Evolutionary conservation across 1,284 basidiomycete genomes (phyloP).

Genomic region (Mycena sp.): DNA sequence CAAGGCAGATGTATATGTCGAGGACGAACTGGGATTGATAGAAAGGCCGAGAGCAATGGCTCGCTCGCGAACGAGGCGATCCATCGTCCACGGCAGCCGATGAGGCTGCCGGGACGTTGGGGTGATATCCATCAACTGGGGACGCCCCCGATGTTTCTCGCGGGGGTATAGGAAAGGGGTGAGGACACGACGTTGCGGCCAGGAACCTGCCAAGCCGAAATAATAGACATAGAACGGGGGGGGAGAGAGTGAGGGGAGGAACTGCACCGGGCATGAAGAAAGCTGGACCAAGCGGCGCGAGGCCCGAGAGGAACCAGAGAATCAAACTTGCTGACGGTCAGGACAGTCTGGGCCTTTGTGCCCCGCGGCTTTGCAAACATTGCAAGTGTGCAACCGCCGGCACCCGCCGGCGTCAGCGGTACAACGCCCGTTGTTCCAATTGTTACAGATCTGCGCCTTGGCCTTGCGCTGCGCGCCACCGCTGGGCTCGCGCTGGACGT

Average conservation of each 20-base stretch:
- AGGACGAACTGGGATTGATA: conserved; percentile 43
- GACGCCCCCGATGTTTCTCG: conserved; percentile 36
- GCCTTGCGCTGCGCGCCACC: background rate
- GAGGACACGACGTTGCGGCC: background rate
- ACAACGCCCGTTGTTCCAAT: conserved; percentile 17
- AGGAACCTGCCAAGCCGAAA: background rate
- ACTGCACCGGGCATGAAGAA: background rate
- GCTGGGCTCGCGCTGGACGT: background rate
- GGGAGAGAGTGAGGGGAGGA: background rate
- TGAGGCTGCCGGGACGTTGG: conserved; percentile 38
- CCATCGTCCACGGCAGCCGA: conserved; percentile 41
- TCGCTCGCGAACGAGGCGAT: conserved; percentile 42
- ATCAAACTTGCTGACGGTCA: background rate
- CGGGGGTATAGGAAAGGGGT: conserved; percentile 36
- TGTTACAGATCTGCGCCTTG: conserved; percentile 7
- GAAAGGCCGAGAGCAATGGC: conserved; percentile 44
- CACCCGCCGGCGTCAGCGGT: background rate
- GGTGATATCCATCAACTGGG: conserved; percentile 31
- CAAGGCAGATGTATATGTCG: no score
- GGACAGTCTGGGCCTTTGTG: conserved; percentile 9
- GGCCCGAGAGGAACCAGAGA: background rate
- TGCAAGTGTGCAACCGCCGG: conserved; percentile 9
- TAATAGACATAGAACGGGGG: background rate
- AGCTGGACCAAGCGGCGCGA: background rate
- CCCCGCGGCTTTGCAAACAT: background rate